phyloP scores from a whole-genome alignment of 106 monocot genomes.

The Dendrobium catenatum region DNA sequence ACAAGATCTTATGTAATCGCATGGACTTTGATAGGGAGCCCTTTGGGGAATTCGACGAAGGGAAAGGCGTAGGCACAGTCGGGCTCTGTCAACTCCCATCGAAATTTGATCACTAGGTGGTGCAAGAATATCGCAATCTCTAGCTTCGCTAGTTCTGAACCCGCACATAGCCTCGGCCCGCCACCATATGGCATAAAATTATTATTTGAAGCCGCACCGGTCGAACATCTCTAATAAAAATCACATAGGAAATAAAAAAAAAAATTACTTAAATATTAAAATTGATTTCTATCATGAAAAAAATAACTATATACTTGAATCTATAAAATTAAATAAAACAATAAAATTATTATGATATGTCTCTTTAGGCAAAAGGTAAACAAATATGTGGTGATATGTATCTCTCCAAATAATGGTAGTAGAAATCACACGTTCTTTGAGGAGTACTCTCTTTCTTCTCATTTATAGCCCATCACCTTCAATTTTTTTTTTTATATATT shows the following conservation, averaged over 20 bases:
- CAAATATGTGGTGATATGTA: too few relatives aligned
- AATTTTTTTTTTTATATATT: neutral
- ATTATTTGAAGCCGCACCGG: neutral
- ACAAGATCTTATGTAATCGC: conserved; percentile 4
- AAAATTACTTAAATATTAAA: too few relatives aligned
- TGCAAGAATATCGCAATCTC: conserved; percentile 71
- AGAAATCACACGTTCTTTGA: neutral
- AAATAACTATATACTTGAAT: too few relatives aligned
- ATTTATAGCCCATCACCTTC: neutral
- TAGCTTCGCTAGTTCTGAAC: conserved; percentile 66
- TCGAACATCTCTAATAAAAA: neutral
- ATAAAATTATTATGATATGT: too few relatives aligned
- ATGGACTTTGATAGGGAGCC: conserved; percentile 44
- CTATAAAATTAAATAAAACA: too few relatives aligned
- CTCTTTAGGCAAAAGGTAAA: too few relatives aligned
- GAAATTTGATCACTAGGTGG: conserved; percentile 39
- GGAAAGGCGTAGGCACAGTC: conserved; percentile 52
- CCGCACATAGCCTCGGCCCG: conserved; percentile 62
- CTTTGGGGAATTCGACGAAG: conserved; percentile 62
- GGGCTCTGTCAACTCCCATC: conserved; percentile 21
- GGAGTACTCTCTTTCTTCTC: neutral
- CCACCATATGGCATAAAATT: conserved; percentile 68
- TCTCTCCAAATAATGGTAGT: neutral
- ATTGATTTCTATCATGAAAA: too few relatives aligned
- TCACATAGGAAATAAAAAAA: too few relatives aligned